Evolutionary conservation across 1,139 yeast species (phyloP).

Genomic region (Saccharomyces uvarum): DNA sequence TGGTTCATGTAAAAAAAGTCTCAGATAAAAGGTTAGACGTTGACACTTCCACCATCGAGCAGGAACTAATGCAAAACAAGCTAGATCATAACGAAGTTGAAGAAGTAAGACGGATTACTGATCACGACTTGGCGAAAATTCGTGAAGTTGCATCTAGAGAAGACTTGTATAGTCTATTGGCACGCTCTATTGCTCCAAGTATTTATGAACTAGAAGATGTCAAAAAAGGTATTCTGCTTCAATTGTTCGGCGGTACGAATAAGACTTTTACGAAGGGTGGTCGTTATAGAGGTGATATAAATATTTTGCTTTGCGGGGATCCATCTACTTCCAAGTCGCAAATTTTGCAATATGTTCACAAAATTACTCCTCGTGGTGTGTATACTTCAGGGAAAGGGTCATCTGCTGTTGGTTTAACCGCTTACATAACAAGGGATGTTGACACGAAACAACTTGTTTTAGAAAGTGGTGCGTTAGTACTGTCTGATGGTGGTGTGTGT

Average conservation of each 20-base stretch:
- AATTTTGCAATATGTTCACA: slow-evolving; percentile 85
- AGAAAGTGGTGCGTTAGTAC: slow-evolving; percentile 92
- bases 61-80: slow-evolving; percentile 41
- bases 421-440: slow-evolving; percentile 87
- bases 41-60: slow-evolving; percentile 63
- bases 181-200: slow-evolving; percentile 92
- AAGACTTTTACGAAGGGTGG: slow-evolving; percentile 88
- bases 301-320: slow-evolving; percentile 88
- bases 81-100: slow-evolving; percentile 47
- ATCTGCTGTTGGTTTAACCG: slow-evolving; percentile 97
- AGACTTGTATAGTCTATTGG: slow-evolving; percentile 79
- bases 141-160: slow-evolving; percentile 54
- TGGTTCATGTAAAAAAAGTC: slow-evolving; percentile 81
- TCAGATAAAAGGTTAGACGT: slow-evolving; percentile 76
- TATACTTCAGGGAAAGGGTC: slow-evolving; percentile 98
- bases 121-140: slow-evolving; percentile 61
- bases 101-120: slow-evolving; percentile 61
- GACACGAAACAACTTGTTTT: slow-evolving; percentile 89
- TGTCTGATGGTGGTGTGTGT: slow-evolving; percentile 97
- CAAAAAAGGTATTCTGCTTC: slow-evolving; percentile 86
- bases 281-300: slow-evolving; percentile 90
- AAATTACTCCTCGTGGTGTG: slow-evolving; percentile 95
- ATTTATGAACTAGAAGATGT: slow-evolving; percentile 94
- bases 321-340: slow-evolving; percentile 98
- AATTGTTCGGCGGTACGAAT: slow-evolving; percentile 91